Percentiles rank a stretch among this genome's conserved stretches.
phyloP scores from a whole-genome alignment of 306 rosid species.

The Cicer pinnatifidum region DNA sequence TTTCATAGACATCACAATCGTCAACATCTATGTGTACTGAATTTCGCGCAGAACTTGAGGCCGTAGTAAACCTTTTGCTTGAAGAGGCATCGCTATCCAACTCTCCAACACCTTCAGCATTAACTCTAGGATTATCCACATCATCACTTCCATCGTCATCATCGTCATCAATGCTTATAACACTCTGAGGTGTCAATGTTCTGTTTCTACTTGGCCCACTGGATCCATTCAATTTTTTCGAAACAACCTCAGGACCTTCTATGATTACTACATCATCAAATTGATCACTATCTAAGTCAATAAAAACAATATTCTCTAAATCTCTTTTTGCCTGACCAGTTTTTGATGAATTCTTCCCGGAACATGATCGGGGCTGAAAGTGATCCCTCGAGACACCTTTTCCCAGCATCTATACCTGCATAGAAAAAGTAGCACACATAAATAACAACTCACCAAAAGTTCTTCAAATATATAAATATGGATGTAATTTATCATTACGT shows the following conservation, averaged over 20 bases:
- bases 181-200: constrained; percentile 47
- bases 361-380: constrained; percentile 56
- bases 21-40: constrained; percentile 49
- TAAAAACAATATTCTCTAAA: constrained; percentile 53
- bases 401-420: constrained; percentile 62
- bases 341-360: constrained; percentile 51
- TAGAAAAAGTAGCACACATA: not conserved
- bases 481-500: too few relatives aligned
- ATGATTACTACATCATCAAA: constrained; percentile 61
- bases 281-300: constrained; percentile 72
- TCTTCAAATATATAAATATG: not conserved
- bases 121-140: constrained; percentile 37
- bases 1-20: constrained; percentile 50
- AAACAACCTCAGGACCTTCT: constrained; percentile 51
- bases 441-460: constrained; percentile 29
- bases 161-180: constrained; percentile 66
- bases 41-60: constrained; percentile 39
- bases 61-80: constrained; percentile 54
- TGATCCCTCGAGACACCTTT: constrained; percentile 51
- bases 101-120: constrained; percentile 62
- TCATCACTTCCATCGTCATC: constrained; percentile 68
- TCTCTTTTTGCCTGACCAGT: constrained; percentile 49
- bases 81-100: constrained; percentile 84
- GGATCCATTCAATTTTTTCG: constrained; percentile 44
- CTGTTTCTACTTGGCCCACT: constrained; percentile 49